A percentile compares a stretch with the other conserved stretches of the same genome.
These are phyloP conservation scores for Lupinus albus DNA, from an alignment of 306 rosid species.

Conservation along the genomic window DNA sequence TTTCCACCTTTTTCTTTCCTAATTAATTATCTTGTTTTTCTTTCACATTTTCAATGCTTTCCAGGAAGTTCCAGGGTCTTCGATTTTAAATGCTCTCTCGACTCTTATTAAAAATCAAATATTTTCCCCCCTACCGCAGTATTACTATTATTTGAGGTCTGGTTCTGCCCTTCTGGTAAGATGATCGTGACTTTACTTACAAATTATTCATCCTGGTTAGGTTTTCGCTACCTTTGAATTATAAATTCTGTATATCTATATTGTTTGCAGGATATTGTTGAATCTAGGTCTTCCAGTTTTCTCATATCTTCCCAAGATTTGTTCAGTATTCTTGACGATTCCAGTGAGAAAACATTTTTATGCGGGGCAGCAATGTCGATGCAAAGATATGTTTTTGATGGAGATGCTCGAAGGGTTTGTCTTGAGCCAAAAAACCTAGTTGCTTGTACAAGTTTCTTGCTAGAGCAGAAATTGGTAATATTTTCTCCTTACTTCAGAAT, in stretches of 20 bases:
- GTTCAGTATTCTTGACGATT: slow-evolving; percentile 75
- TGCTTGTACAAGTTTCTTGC: slow-evolving; percentile 88
- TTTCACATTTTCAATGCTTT: slow-evolving; percentile 38
- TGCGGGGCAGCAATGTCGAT: slow-evolving; percentile 69
- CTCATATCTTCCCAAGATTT: slow-evolving; percentile 76
- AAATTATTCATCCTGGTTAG: slow-evolving; percentile 16
- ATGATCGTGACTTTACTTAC: slow-evolving; percentile 26
- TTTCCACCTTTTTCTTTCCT: slow-evolving; percentile 3
- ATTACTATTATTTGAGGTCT: slow-evolving; percentile 68
- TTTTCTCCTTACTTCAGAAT: slow-evolving; percentile 5
- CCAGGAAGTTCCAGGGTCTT: slow-evolving; percentile 84
- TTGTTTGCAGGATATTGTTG: slow-evolving; percentile 75
- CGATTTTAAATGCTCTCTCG: slow-evolving; percentile 68
- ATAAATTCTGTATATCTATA: slow-evolving; percentile 23
- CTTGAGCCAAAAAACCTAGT: slow-evolving; percentile 83
- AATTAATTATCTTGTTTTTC: slow-evolving; percentile 23
- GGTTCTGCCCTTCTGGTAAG: slow-evolving; percentile 91
- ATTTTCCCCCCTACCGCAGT: slow-evolving; percentile 68
- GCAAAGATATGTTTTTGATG: slow-evolving; percentile 82
- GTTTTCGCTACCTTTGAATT: slow-evolving; percentile 25
- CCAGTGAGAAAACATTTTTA: slow-evolving; percentile 84
- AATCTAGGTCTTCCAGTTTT: slow-evolving; percentile 67
- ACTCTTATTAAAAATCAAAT: slow-evolving; percentile 63
- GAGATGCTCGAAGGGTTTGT: slow-evolving; percentile 84
- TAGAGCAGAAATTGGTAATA: slow-evolving; percentile 87